A percentile compares a stretch with the other conserved stretches of the same genome.
These are phyloP conservation scores for Glebionis coronaria DNA, from an alignment of 129 eudicot genomes.

Conservation along the genomic window DNA sequence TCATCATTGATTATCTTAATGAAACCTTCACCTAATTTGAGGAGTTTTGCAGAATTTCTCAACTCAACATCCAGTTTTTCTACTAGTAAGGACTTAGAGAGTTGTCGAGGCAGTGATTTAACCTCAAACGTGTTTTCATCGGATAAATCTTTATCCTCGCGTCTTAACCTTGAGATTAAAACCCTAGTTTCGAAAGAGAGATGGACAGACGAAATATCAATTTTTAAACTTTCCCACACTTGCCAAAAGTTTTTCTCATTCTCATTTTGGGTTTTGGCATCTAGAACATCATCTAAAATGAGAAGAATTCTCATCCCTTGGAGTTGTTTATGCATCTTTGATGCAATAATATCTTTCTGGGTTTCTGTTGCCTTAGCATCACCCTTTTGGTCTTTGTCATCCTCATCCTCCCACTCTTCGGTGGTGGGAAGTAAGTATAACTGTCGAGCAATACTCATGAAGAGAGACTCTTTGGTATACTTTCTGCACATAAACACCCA, in stretches of 20 bases:
- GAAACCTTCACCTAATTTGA: neutral
- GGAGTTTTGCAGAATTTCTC: neutral
- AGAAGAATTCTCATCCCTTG: slow-evolving; percentile 21
- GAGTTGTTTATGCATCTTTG: neutral
- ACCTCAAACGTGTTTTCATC: too few species aligned
- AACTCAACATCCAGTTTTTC: slow-evolving; percentile 15
- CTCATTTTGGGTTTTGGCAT: neutral
- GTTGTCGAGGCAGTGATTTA: neutral
- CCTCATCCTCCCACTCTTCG: slow-evolving; percentile 40
- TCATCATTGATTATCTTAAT: slow-evolving; percentile 5
- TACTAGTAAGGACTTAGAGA: slow-evolving; percentile 20
- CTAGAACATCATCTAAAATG: slow-evolving; percentile 33
- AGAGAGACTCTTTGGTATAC: slow-evolving; percentile 22
- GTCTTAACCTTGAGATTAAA: slow-evolving; percentile 6
- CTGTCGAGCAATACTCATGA: slow-evolving; percentile 40
- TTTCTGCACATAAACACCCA: slow-evolving; percentile 37
- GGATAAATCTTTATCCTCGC: slow-evolving; percentile 9
- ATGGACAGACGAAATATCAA: too few species aligned
- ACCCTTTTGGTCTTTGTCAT: slow-evolving; percentile 6
- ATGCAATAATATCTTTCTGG: neutral
- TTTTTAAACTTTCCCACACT: slow-evolving; percentile 1
- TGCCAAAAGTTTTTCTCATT: slow-evolving; percentile 11
- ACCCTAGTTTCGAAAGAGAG: neutral
- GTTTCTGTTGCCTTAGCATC: neutral
- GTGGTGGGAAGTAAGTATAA: slow-evolving; percentile 21